Evolutionary conservation across 495 filamentous ascomycete species (phyloP).

Genomic region (Aspergillus haitiensis): DNA sequence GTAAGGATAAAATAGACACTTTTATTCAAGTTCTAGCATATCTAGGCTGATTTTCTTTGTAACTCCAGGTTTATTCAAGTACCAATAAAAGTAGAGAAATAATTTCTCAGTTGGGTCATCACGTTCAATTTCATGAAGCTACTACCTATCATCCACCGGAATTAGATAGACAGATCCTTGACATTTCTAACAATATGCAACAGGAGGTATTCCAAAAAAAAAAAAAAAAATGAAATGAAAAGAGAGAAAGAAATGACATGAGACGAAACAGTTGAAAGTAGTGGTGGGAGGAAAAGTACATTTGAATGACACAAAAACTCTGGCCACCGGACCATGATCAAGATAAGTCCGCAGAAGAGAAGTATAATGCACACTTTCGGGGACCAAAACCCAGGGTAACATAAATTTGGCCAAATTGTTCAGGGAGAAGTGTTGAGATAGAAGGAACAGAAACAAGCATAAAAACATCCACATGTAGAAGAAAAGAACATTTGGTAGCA

Average conservation of each 20-base stretch:
- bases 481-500: slow-evolving; percentile 14
- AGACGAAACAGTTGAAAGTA: background rate
- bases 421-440: slow-evolving; percentile 23
- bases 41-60: no score
- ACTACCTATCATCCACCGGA: background rate
- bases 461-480: slow-evolving; percentile 20
- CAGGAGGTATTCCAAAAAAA: slow-evolving; percentile 9
- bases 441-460: slow-evolving; percentile 19
- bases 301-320: slow-evolving; percentile 15
- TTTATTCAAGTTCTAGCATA: no score
- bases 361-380: slow-evolving; percentile 30
- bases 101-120: background rate
- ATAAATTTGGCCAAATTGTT: slow-evolving; percentile 30
- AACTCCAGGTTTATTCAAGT: no score
- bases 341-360: slow-evolving; percentile 12
- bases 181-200: slow-evolving; percentile 10
- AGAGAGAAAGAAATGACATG: background rate
- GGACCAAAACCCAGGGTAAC: slow-evolving; percentile 31
- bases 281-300: slow-evolving; percentile 1
- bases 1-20: no score
- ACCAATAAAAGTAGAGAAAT: no score
- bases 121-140: slow-evolving; percentile 3
- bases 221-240: background rate
- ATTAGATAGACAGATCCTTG: background rate
- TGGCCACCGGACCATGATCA: slow-evolving; percentile 18